phyloP scores from a whole-genome alignment of 495 filamentous ascomycete species.

The Halenospora varia region DNA sequence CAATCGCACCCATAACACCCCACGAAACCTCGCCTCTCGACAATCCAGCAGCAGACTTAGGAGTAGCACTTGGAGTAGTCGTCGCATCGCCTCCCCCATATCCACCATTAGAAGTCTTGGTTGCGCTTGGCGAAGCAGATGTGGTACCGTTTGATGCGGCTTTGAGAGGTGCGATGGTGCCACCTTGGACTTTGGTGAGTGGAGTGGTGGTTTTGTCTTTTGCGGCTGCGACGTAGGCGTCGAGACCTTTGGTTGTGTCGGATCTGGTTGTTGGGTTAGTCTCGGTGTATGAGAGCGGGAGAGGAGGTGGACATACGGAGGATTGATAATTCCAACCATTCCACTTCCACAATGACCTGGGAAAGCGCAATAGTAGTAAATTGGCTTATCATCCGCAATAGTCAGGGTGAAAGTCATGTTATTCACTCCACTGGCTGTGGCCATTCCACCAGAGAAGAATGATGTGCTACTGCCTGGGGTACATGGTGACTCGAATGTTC shows the following conservation, averaged over 20 bases:
- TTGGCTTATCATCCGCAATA: conserved; percentile 52
- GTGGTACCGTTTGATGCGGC: not conserved
- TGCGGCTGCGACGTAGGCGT: conserved; percentile 29
- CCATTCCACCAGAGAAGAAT: conserved; percentile 50
- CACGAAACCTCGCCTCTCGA: not conserved
- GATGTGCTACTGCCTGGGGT: conserved; percentile 33
- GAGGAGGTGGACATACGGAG: conserved; percentile 19
- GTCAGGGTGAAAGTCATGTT: conserved; percentile 49
- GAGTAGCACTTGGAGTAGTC: not conserved
- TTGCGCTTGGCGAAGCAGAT: not conserved
- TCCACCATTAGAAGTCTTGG: not conserved
- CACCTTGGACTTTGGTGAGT: conserved; percentile 18
- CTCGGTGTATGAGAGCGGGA: conserved; percentile 17
- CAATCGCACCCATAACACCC: not conserved
- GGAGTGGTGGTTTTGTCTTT: conserved; percentile 16
- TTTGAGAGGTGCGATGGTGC: not conserved
- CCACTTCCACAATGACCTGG: conserved; percentile 45
- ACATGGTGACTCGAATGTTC: conserved; percentile 53
- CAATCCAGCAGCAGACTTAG: not conserved
- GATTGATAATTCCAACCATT: conserved; percentile 51
- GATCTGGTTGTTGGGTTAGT: conserved; percentile 11
- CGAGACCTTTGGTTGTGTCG: conserved; percentile 29
- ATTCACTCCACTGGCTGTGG: conserved; percentile 23
- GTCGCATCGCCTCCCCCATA: not conserved
- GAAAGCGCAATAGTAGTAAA: conserved; percentile 56